phyloP scores from a whole-genome alignment of 2,329 filamentous ascomycete species.

The Microascus cirrosus region DNA sequence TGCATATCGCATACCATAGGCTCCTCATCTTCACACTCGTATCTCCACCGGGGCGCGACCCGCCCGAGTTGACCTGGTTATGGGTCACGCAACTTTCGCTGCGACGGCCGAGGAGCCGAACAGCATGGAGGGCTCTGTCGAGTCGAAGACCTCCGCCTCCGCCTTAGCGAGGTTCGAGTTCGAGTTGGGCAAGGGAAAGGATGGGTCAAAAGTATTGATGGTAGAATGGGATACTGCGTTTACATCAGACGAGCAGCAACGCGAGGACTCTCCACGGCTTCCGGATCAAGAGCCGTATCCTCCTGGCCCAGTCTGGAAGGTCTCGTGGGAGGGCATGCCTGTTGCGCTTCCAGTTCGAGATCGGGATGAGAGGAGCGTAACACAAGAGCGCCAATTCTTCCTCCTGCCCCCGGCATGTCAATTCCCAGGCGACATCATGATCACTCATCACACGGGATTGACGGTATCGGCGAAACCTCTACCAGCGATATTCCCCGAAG shows the following conservation, averaged over 20 bases:
- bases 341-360: slow-evolving; percentile 33
- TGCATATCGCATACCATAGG: background rate
- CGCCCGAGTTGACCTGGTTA: background rate
- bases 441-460: slow-evolving; percentile 32
- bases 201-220: slow-evolving; percentile 87
- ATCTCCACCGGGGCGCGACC: background rate
- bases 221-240: slow-evolving; percentile 56
- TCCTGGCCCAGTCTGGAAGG: slow-evolving; percentile 49
- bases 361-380: slow-evolving; percentile 19
- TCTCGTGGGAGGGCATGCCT: slow-evolving; percentile 74
- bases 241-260: background rate
- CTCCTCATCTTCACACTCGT: background rate
- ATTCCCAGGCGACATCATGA: slow-evolving; percentile 46
- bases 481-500: slow-evolving; percentile 75
- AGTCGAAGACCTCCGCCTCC: slow-evolving; percentile 40
- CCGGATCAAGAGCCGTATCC: background rate
- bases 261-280: background rate
- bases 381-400: slow-evolving; percentile 62
- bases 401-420: slow-evolving; percentile 67
- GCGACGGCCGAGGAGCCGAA: background rate
- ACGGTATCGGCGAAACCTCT: slow-evolving; percentile 59
- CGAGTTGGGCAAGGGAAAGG: slow-evolving; percentile 62
- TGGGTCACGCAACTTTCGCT: background rate
- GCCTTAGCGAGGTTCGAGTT: slow-evolving; percentile 84
- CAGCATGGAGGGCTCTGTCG: slow-evolving; percentile 21